Base-by-base conservation (phyloP, 768 basidiomycete genomes). In the Dictyophora rubrovolvata region DNA sequence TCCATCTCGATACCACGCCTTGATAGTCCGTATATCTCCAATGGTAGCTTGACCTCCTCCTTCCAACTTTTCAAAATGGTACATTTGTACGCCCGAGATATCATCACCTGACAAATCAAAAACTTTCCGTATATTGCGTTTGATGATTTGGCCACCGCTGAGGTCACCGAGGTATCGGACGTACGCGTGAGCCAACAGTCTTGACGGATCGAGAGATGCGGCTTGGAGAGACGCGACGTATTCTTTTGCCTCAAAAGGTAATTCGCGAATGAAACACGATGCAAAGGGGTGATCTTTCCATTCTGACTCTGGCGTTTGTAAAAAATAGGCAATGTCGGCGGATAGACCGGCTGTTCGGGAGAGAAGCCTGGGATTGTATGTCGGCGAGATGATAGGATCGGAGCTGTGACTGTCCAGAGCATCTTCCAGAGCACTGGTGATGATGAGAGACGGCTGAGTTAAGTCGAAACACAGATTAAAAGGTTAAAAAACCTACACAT, bases 91-190 rank as follows among this genome's bases (percentile, higher is more conserved):
- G 6, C 86, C 86, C n/a, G 75, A 63, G 0, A 77, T 81, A 14
- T 68, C 65, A 17, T 70, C 73, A 33, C 76, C 74, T 55, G 82
- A 77, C 1, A 90, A 75, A 11, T 70, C 74, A 66, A 89, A 91
- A 12, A 85, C 79, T 68, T 86, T 85, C 17, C 76, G 75, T n/a
- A 89, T 68, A 34, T 74, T 75, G 48, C 79, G 74, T 20, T 82
- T 75, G 65, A 90, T 82, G 60, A 78, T 74, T 72, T 90, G 89
- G 0, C 89, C 89, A 5, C 89, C 88, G 49, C 83, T 86, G 34
- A 90, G 74, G 68, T 91, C 88, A 53, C 87, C 89, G 33, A 90
- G 77, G 69, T 90, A 90, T 33, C 87, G 79, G n/a, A 89, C 85
- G 66, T 90, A 90, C 1, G 88, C 77, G 69, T 91, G 89, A 0